Base-by-base conservation (phyloP, 805 yeast genomes). In the Candida loeiensis region DNA sequence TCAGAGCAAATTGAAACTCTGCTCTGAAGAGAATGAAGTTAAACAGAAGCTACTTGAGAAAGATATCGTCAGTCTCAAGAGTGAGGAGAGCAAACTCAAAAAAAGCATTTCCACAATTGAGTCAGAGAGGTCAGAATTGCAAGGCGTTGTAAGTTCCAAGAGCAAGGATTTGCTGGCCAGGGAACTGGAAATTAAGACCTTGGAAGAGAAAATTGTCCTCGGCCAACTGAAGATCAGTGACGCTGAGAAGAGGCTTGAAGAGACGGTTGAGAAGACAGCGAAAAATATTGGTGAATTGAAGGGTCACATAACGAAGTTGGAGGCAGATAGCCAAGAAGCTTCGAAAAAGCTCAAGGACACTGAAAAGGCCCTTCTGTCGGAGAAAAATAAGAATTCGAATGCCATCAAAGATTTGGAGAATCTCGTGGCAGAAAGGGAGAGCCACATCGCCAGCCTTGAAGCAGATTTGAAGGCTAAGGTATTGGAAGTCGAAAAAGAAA, bases 401-500 rank as follows among this genome's bases (percentile, higher is more conserved):
- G 58, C 52, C 21, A 53, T 48, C 32, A 47, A 44, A 21, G 44
- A 41, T 14, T 44, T 52, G 22, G 24, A 48, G 6, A 45, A 43
- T 8, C 49, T 46, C 17, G 33, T 63, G 1, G 34, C 49, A 1
- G 46, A 52, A 1, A 45, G 63, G 11, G 63, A 66, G 33, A 40
- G 39, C 4, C 64, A 64, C 20, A 50, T 69, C 3, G 33, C 44
- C 9, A 34, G 43, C 0, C 48, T 71, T 31, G 61, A 63, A 19
- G 45, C 53, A 1, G 64, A 67, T 2, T 46, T 76, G 31, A 61
- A 60, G 14, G 47, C 48, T 14, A 76, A 72, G 45, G 48, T 49
- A 1, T 44, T 56, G 29, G 80, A 73, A 31, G 68, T 77, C 44
- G 82, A 77, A 35, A 64, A 63, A 24, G 82, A 77, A 48, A 59